Conservation (phyloP, 1,139 yeast genomes). For the Debaryomyces sp. region DNA sequence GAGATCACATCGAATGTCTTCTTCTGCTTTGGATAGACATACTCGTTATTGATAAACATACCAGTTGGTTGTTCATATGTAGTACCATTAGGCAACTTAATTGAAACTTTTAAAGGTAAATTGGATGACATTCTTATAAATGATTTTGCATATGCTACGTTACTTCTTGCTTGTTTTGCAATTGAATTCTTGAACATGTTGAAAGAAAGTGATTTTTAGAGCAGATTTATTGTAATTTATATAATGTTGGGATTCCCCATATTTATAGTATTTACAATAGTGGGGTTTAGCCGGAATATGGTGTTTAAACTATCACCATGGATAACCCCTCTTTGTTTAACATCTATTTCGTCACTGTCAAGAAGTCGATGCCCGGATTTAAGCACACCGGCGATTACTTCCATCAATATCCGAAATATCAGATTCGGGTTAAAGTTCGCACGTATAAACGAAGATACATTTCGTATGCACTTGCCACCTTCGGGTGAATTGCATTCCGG, state of each 20-base stretch:
- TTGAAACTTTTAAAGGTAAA: slow-evolving; percentile 47
- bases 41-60: slow-evolving; percentile 58
- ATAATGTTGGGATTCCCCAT: background rate
- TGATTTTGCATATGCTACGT: background rate
- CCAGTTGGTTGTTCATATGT: slow-evolving; percentile 66
- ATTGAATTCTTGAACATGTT: slow-evolving; percentile 1
- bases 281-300: background rate
- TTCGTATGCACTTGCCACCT: background rate
- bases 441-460: background rate
- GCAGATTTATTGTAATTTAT: background rate
- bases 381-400: background rate
- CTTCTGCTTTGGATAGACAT: slow-evolving; percentile 41
- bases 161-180: background rate
- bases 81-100: slow-evolving; percentile 65
- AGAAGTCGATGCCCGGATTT: background rate
- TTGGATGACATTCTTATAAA: slow-evolving; percentile 15
- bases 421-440: background rate
- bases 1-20: slow-evolving; percentile 61
- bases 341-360: background rate
- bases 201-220: background rate
- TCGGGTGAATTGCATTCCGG: background rate
- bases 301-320: background rate
- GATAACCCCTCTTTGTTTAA: background rate
- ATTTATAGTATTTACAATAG: background rate
- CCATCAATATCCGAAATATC: background rate